phyloP scores from a whole-genome alignment of 2,329 filamentous ascomycete species.

The Nannizziopsis arthrosporioides region DNA sequence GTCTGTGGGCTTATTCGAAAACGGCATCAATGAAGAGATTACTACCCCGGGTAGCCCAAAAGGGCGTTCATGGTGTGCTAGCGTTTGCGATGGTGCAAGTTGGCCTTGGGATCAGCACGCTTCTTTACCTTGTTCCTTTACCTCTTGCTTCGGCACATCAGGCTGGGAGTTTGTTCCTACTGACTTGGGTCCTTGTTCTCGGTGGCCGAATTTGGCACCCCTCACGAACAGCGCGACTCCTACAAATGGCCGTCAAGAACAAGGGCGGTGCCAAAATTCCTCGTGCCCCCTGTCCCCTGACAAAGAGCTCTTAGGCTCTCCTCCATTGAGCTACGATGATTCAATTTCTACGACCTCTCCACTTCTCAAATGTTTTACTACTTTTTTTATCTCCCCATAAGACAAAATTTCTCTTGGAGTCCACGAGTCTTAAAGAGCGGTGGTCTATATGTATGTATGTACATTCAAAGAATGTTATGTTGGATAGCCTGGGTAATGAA shows the following conservation, averaged over 20 bases:
- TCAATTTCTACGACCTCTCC: constrained; percentile 4
- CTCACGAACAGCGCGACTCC: constrained; percentile 48
- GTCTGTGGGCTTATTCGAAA: constrained; percentile 69
- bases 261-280: constrained; percentile 15
- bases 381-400: background rate
- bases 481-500: too few species aligned
- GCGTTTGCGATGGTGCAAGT: constrained; percentile 76
- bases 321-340: background rate
- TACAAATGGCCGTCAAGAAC: constrained; percentile 38
- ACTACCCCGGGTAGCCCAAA: constrained; percentile 47
- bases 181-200: constrained; percentile 71
- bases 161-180: constrained; percentile 71
- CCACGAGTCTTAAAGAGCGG: background rate
- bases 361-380: constrained; percentile 11
- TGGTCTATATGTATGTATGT: too few species aligned
- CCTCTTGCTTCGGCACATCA: constrained; percentile 84
- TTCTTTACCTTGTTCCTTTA: constrained; percentile 87
- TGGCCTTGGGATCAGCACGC: constrained; percentile 72
- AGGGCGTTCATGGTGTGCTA: constrained; percentile 65
- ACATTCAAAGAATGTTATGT: too few species aligned
- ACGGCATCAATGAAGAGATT: constrained; percentile 50
- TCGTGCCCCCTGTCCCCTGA: constrained; percentile 1
- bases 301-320: background rate
- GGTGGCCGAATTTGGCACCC: constrained; percentile 68
- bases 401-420: background rate